Evolutionary conservation across 768 basidiomycete genomes (phyloP), one percentile per base, ranked within the genome.

Genomic region (Glaciozyma martinii): DNA sequence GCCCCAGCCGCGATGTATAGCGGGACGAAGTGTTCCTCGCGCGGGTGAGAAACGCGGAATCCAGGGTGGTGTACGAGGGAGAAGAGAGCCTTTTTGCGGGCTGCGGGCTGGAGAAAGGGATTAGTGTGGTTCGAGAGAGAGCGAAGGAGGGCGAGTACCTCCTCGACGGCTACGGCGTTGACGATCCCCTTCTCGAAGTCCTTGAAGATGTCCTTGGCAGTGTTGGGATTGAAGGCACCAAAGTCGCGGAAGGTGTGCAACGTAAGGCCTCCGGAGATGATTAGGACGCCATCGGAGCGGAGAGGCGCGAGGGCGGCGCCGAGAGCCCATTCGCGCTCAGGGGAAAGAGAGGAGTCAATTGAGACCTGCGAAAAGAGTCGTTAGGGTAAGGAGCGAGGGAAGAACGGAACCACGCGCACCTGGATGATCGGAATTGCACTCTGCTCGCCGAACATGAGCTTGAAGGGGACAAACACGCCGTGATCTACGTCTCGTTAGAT

Each of bases 21-120:
- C 15, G 89, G 89, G 21, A 90, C 79, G 71, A 90, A 88, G 72
- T 90, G 89, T 33, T 92, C 89, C 67, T 84, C 84, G 4, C 86
- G 80, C 2, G 88, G 89, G 71, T 92, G 87, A 32, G 85, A 82
- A 0, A 78, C 72, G 6, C 84, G 80, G 80, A 87, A 90, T 13
- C 82, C 82, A 6, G 78, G 76, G 69, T 89, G 87, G 50, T 77
- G 76, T 13, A 80, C 78, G 63, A 91, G 77, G 13, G 76, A 75
- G 59, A 83, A 63, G 77, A 89, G 74, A 8, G 82, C 83, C 60
- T 80, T 68, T 75, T 82, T 84, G 44, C 86, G 81, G 46, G 78
- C 78, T n/a, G 74, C 75, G 1, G 78, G 75, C 84, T 86, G 72
- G 16, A 21, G 55, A 37, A 18, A 47, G 70, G 62, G 58, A 46